Conservation (phyloP, 75 land plant species). For the Pinus tabuliformis region DNA sequence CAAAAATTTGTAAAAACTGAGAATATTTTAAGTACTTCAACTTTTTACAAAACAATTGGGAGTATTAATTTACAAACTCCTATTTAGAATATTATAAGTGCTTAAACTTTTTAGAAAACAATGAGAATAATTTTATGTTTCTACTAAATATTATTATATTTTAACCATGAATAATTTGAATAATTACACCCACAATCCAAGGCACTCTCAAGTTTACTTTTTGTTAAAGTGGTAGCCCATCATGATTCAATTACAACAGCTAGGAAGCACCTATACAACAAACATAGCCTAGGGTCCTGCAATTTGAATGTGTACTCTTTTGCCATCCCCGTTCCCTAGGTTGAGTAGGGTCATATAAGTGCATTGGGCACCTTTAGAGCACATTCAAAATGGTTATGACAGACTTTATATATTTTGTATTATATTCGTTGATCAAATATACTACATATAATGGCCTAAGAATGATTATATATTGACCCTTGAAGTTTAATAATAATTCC, state of each 20-base stretch:
- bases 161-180: neutral
- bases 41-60: too few relatives aligned
- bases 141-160: neutral
- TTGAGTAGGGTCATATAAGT: neutral
- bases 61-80: too few relatives aligned
- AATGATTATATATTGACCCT: neutral
- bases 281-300: neutral
- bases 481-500: neutral
- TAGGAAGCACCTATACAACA: neutral
- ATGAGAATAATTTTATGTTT: neutral
- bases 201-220: neutral
- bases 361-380: neutral
- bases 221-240: neutral
- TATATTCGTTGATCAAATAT: neutral
- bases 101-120: neutral
- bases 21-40: too few relatives aligned
- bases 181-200: conserved; percentile 9
- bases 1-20: too few relatives aligned
- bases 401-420: neutral
- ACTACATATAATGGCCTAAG: neutral
- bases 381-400: neutral
- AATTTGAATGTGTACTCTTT: neutral
- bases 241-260: neutral
- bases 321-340: neutral
- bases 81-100: neutral